Evolutionary conservation across 2,329 filamentous ascomycete species (phyloP).

Genomic region (Xylaria sp.): DNA sequence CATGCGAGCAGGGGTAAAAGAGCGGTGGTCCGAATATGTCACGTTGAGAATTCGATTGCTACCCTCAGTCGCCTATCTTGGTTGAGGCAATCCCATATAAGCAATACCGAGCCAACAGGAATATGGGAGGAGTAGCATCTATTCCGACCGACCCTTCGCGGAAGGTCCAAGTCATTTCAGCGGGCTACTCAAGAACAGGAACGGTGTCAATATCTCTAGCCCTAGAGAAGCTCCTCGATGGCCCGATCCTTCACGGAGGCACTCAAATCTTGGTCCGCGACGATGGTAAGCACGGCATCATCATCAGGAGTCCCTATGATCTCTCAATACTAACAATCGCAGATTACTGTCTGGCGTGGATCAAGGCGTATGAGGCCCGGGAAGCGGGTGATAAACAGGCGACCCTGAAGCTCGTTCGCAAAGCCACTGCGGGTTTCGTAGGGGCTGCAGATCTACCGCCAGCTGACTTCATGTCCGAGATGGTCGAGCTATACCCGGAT

Average conservation of each 20-base stretch:
- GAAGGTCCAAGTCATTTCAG: conserved; percentile 55
- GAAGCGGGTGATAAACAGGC: conserved; percentile 40
- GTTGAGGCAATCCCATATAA: no score
- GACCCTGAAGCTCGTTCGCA: conserved; percentile 40
- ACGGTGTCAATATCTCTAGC: conserved; percentile 44
- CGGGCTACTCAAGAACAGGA: conserved; percentile 58
- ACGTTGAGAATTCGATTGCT: no score
- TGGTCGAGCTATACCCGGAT: conserved; percentile 43
- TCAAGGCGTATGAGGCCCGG: conserved; percentile 43
- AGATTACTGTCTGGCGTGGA: conserved; percentile 42
- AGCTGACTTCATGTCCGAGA: conserved; percentile 41
- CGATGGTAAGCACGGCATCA: conserved; percentile 45
- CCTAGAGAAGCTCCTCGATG: conserved; percentile 58
- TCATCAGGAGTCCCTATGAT: neutral
- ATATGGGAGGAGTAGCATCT: conserved; percentile 30
- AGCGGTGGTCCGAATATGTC: no score
- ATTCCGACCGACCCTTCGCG: conserved; percentile 46
- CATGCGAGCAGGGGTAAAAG: no score
- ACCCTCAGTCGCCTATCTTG: no score
- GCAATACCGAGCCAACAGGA: no score
- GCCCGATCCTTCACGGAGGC: conserved; percentile 62
- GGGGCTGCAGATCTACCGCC: conserved; percentile 40
- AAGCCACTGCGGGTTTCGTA: conserved; percentile 41
- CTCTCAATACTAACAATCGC: neutral
- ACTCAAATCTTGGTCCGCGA: conserved; percentile 52